Conservation (phyloP, 768 basidiomycete species). For the Zangia roseola region DNA sequence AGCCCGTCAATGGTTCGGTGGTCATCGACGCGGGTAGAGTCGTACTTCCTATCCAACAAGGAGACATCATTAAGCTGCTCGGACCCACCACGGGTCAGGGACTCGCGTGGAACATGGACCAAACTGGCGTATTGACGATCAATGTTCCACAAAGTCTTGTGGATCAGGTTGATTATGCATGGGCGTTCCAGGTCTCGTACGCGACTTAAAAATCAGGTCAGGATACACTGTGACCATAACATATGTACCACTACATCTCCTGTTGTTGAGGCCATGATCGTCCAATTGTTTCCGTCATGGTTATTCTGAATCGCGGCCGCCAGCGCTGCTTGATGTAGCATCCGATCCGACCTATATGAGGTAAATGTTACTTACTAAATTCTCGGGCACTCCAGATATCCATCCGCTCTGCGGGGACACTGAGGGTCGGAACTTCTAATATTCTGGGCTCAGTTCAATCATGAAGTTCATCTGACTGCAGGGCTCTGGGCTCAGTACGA, state of each 20-base stretch:
- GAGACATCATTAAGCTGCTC: conserved; percentile 46
- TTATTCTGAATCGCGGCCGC: too few species aligned
- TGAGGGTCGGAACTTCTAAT: too few species aligned
- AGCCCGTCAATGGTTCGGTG: conserved; percentile 34
- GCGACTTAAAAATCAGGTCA: too few species aligned
- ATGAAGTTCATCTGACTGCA: too few species aligned
- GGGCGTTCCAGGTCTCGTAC: conserved; percentile 43
- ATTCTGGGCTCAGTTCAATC: conserved; percentile 6
- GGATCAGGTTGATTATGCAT: conserved; percentile 30
- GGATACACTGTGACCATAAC: too few species aligned
- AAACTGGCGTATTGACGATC: conserved; percentile 30
- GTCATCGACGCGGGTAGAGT: conserved; percentile 34
- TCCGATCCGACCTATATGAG: too few species aligned
- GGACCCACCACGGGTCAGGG: conserved; percentile 23
- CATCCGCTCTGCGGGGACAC: conserved; percentile 8
- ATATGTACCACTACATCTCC: too few species aligned
- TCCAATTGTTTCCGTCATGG: too few species aligned
- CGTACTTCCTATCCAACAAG: conserved; percentile 42
- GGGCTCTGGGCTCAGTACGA: too few species aligned
- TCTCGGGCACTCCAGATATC: conserved; percentile 6
- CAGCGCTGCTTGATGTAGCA: too few species aligned
- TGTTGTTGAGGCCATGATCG: too few species aligned
- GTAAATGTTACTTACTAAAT: too few species aligned
- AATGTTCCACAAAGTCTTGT: conserved; percentile 26
- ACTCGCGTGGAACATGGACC: conserved; percentile 34